Conservation (phyloP, 768 basidiomycete genomes). For the Mycena epipterygia region DNA sequence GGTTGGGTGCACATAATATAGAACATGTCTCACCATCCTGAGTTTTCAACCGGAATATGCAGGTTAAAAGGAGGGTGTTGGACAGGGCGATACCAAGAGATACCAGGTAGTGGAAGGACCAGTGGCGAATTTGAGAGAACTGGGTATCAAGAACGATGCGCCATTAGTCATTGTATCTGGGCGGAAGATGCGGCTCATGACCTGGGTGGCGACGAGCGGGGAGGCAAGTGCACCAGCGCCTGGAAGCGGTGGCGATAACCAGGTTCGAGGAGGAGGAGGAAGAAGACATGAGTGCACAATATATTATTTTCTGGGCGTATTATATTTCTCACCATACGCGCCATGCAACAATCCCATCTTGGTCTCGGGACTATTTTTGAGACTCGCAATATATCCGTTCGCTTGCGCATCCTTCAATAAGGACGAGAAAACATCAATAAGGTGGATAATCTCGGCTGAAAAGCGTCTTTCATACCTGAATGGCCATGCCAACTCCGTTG, state of each 20-base stretch:
- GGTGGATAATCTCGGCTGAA: not conserved
- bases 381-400: slow-evolving; percentile 75
- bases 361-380: slow-evolving; percentile 65
- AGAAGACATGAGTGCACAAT: no score
- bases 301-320: not conserved
- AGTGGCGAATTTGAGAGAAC: slow-evolving; percentile 62
- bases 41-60: slow-evolving; percentile 75
- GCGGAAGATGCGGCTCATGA: no score
- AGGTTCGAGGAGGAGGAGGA: no score
- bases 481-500: slow-evolving; percentile 58
- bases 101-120: slow-evolving; percentile 85
- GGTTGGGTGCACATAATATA: not conserved
- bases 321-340: slow-evolving; percentile 64
- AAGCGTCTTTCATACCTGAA: slow-evolving; percentile 55
- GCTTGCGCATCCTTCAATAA: slow-evolving; percentile 74
- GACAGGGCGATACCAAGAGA: slow-evolving; percentile 76
- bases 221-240: slow-evolving; percentile 76
- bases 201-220: slow-evolving; percentile 85
- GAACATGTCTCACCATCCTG: slow-evolving; percentile 69
- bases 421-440: not conserved
- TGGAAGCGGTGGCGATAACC: no score
- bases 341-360: slow-evolving; percentile 83
- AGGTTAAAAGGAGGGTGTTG: slow-evolving; percentile 65
- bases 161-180: no score
- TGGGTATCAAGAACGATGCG: no score